phyloP scores from a whole-genome alignment of 805 yeast genomes.

The Tetrapisispora phaffii region DNA sequence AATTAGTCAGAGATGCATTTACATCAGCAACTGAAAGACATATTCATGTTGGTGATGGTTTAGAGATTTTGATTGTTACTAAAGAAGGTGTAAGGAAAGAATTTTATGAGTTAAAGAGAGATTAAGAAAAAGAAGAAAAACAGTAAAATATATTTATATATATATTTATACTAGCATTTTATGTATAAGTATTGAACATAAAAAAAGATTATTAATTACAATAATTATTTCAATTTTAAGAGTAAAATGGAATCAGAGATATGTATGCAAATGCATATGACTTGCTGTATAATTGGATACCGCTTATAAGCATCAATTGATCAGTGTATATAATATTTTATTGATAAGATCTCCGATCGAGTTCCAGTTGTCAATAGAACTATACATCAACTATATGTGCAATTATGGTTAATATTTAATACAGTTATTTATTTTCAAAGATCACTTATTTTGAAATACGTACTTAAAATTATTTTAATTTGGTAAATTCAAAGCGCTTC shows the following conservation, averaged over 20 bases:
- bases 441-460: too few species aligned
- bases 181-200: constrained; percentile 1
- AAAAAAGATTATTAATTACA: neutral
- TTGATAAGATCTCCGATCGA: too few species aligned
- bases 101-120: constrained; percentile 79
- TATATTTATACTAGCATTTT: constrained; percentile 2
- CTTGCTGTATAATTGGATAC: too few species aligned
- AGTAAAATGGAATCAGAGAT: too few species aligned
- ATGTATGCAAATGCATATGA: too few species aligned
- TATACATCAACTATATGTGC: too few species aligned
- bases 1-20: constrained; percentile 87
- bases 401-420: too few species aligned
- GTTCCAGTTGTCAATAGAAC: too few species aligned
- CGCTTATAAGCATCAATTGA: too few species aligned
- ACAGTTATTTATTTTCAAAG: neutral
- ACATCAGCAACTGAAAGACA: constrained; percentile 96
- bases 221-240: neutral
- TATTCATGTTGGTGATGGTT: constrained; percentile 94
- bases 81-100: constrained; percentile 86
- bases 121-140: constrained; percentile 32
- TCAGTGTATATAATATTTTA: too few species aligned
- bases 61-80: constrained; percentile 83
- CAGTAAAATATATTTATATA: constrained; percentile 1
- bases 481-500: constrained; percentile 68
- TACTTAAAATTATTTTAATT: neutral